Base-by-base conservation (phyloP, 2,329 filamentous ascomycete species). In the Neofusicoccum sp. region DNA sequence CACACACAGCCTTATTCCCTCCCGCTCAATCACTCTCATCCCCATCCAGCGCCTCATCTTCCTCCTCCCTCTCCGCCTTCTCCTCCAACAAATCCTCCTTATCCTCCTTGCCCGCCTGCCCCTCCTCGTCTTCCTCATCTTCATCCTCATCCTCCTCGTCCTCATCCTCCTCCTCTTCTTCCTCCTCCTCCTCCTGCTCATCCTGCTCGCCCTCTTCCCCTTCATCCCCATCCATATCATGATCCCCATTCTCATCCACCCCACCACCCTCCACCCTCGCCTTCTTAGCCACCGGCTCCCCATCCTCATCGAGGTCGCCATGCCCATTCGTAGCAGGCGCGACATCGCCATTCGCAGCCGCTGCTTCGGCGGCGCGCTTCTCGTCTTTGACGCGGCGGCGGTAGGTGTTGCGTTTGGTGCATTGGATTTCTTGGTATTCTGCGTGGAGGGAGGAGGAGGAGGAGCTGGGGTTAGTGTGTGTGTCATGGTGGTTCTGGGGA, bases 381-480 rank as follows among this genome's bases (percentile, higher is more conserved):
- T 86, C 84, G 58, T 86, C 87, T 36, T 86, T 86, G 16, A 88
- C 84, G 68, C 88, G 89, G 67, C 86, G 84, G 57, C 88, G 84
- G 75, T 91, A 90, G 14, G 83, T 85, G 66, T 87, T 90, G 57
- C 89, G 86, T 76, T 92, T 92, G 61, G 88, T 86, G 20, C 87
- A 85, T 72, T 91, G 88, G 61, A 87, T 84, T 64, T 87, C 83
- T 70, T 86, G 89, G 80, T 89, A 91, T 71, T 89, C 87, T 89
- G 66, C 16, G 9, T 2, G 6, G 58, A 2, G 24, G 30, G 26
- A 24, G 58, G 44, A 20, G n/a, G 48, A 44, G 9, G 14, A 36
- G 14, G 9, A 6, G 16, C 9, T 43, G 11, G 45, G 41, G 62
- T 68, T 59, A 66, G 62, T 51, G 31, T 34, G 28, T 28, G 3